phyloP scores from a whole-genome alignment of 352 stramenopile species.

The Chrysophaeum taylorii region DNA sequence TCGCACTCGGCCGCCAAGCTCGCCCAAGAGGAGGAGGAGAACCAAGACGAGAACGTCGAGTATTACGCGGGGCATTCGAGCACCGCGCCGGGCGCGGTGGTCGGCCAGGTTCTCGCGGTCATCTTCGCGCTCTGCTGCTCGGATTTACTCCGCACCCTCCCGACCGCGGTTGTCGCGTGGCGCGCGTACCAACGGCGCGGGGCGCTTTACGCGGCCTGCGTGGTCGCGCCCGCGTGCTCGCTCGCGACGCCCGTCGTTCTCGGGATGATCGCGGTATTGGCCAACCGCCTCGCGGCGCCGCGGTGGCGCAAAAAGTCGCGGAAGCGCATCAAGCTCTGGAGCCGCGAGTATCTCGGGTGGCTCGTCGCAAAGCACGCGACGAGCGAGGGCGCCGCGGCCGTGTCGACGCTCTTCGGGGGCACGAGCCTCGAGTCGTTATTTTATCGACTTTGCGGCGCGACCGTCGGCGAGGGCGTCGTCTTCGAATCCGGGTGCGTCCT shows the following conservation, averaged over 20 bases:
- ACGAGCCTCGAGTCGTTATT: background rate
- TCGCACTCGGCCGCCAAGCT: too few species aligned
- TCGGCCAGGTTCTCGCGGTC: background rate
- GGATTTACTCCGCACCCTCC: background rate
- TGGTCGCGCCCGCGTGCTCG: background rate
- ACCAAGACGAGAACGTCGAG: too few species aligned
- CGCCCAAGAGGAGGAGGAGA: too few species aligned
- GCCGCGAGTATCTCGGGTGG: background rate
- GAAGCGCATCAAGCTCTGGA: background rate
- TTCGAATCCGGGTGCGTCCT: too few species aligned
- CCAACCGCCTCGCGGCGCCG: too few species aligned
- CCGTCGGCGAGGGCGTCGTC: background rate
- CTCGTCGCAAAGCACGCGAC: background rate
- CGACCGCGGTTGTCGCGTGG: background rate
- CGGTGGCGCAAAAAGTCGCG: too few species aligned
- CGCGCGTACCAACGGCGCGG: background rate
- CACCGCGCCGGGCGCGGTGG: background rate
- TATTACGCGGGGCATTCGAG: constrained; percentile 2
- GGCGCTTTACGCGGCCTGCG: background rate
- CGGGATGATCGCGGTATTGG: background rate
- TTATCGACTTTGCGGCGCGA: background rate
- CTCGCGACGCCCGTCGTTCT: background rate
- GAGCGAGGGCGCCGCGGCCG: background rate
- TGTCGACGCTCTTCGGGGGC: background rate
- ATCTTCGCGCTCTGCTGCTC: background rate